Percentiles rank a stretch among this genome's conserved stretches.
Conservation (phyloP, 2,329 filamentous ascomycete species). For the Aspergillus persii region DNA sequence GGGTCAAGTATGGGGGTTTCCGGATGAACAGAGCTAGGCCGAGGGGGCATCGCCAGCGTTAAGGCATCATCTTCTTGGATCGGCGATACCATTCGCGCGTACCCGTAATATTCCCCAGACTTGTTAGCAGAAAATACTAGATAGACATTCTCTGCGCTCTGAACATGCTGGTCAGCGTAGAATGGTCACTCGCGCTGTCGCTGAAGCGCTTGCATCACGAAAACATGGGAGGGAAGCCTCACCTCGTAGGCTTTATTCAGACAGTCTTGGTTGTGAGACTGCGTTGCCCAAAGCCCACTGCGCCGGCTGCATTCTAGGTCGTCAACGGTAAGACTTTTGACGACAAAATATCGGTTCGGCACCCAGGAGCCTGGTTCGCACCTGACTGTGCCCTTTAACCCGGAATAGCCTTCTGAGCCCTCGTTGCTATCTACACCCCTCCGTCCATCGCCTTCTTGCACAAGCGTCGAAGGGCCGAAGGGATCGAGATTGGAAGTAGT, state of each 20-base stretch:
- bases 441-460: constrained; percentile 13
- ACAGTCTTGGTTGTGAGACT: constrained; percentile 83
- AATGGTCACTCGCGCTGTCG: neutral
- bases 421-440: constrained; percentile 8
- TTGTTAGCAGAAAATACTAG: constrained; percentile 96
- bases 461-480: constrained; percentile 32
- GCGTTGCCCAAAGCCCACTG: constrained; percentile 90
- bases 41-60: constrained; percentile 67
- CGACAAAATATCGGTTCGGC: constrained; percentile 80
- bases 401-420: neutral
- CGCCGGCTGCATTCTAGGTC: constrained; percentile 85
- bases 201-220: too few species aligned
- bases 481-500: constrained; percentile 29
- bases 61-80: constrained; percentile 75
- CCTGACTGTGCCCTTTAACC: neutral
- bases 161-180: neutral
- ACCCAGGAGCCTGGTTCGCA: constrained; percentile 31
- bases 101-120: constrained; percentile 94
- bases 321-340: constrained; percentile 89
- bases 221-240: constrained; percentile 23
- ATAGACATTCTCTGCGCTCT: constrained; percentile 82
- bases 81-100: constrained; percentile 81
- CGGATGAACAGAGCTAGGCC: constrained; percentile 55
- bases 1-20: constrained; percentile 71
- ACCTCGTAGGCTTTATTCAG: constrained; percentile 83